Evolutionary conservation across 2,329 filamentous ascomycete genomes (phyloP).

Genomic region (Fusarium oligoseptatum): DNA sequence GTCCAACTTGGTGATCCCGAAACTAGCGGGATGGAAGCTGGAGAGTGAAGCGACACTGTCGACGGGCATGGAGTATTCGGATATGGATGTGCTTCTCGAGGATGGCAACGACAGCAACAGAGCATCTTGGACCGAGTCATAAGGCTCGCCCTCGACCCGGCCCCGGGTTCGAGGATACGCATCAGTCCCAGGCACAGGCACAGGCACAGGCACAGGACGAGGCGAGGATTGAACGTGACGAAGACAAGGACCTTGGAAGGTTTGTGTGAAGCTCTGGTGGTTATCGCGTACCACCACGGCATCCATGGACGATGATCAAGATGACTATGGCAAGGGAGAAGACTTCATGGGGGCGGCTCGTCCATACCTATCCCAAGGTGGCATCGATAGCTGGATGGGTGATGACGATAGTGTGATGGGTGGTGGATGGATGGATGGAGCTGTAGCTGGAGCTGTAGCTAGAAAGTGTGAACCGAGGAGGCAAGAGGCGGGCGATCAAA

Average conservation of each 20-base stretch:
- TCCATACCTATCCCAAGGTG: slow-evolving; percentile 32
- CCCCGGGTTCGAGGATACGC: slow-evolving; percentile 13
- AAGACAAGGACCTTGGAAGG: slow-evolving; percentile 21
- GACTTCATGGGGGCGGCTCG: slow-evolving; percentile 34
- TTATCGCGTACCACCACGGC: slow-evolving; percentile 33
- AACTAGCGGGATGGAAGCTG: background rate
- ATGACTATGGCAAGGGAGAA: slow-evolving; percentile 26
- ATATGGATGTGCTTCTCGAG: slow-evolving; percentile 43
- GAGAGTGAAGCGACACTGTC: slow-evolving; percentile 44
- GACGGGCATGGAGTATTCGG: slow-evolving; percentile 45
- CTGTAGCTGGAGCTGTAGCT: background rate
- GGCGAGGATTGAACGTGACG: slow-evolving; percentile 20
- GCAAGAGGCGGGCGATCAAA: slow-evolving; percentile 1
- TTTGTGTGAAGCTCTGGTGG: slow-evolving; percentile 28
- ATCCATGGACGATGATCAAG: slow-evolving; percentile 39
- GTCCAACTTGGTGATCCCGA: slow-evolving; percentile 44
- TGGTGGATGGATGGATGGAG: background rate
- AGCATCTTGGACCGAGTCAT: slow-evolving; percentile 30
- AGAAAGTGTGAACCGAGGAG: background rate
- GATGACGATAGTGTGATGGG: slow-evolving; percentile 20
- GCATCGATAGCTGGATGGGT: slow-evolving; percentile 17
- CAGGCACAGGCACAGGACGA: slow-evolving; percentile 28
- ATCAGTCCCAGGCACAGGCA: slow-evolving; percentile 31
- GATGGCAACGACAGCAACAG: slow-evolving; percentile 22
- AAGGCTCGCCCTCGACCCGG: slow-evolving; percentile 22